Percentiles rank a stretch among this genome's conserved stretches.
These are phyloP conservation scores for Eremothecium coryli DNA, from an alignment of 1,139 yeast species.

Conservation along the genomic window DNA sequence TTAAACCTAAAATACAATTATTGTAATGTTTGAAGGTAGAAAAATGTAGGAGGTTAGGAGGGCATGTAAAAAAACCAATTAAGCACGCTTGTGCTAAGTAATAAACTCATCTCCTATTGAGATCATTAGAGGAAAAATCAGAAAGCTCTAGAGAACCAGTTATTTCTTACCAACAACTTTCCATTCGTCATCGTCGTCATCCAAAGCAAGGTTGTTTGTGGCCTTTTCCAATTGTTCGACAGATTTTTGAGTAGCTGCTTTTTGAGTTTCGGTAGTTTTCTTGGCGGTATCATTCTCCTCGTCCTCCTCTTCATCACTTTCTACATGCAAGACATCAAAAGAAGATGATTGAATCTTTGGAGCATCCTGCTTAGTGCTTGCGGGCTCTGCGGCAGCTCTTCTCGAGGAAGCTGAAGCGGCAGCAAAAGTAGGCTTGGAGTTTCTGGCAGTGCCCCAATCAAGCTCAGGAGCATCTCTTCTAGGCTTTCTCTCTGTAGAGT, in stretches of 20 bases:
- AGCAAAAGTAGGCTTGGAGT: slow-evolving; percentile 32
- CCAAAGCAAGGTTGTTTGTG: slow-evolving; percentile 34
- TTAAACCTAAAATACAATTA: slow-evolving; percentile 5
- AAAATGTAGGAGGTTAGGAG: no score
- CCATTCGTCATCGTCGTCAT: slow-evolving; percentile 42
- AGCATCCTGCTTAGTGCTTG: slow-evolving; percentile 32
- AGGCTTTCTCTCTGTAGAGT: slow-evolving; percentile 29
- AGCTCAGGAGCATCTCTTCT: slow-evolving; percentile 40
- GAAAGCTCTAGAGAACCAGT: no score
- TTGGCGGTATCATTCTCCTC: slow-evolving; percentile 21
- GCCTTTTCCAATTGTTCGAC: slow-evolving; percentile 35
- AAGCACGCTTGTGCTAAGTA: no score
- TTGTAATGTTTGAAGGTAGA: slow-evolving; percentile 1
- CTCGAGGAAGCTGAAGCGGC: slow-evolving; percentile 15
- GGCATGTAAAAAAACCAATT: no score
- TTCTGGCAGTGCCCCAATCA: slow-evolving; percentile 41
- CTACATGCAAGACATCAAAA: slow-evolving; percentile 58
- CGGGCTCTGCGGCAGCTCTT: neutral
- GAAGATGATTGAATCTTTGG: slow-evolving; percentile 47
- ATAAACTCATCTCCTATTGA: no score
- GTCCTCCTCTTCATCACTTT: slow-evolving; percentile 51
- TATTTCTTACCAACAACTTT: slow-evolving; percentile 49
- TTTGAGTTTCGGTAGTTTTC: slow-evolving; percentile 10
- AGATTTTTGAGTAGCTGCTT: slow-evolving; percentile 16
- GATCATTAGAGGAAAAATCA: no score